A percentile compares a stretch with the other conserved stretches of the same genome.
These are phyloP conservation scores for Pisolithus marmoratus DNA, from an alignment of 768 basidiomycete species.

Conservation along the genomic window DNA sequence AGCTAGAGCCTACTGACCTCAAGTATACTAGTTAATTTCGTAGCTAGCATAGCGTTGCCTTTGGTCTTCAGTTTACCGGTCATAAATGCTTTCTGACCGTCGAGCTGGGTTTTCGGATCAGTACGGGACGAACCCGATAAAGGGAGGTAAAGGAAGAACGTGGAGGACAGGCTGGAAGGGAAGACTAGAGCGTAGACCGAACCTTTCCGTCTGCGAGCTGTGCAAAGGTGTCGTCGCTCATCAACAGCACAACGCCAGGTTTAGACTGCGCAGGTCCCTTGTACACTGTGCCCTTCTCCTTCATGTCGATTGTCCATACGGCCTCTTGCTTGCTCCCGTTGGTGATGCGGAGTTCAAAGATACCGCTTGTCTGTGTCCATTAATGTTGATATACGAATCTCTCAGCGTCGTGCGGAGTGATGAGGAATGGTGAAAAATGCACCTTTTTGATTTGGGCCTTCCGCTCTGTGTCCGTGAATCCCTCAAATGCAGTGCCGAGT, in stretches of 20 bases:
- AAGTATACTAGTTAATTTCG: slow-evolving; percentile 80
- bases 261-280: slow-evolving; percentile 60
- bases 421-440: not conserved
- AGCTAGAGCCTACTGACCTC: slow-evolving; percentile 45
- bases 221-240: slow-evolving; percentile 70
- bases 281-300: slow-evolving; percentile 73
- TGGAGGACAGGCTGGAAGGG: not conserved
- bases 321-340: slow-evolving; percentile 66
- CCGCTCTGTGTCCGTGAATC: slow-evolving; percentile 56
- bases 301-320: slow-evolving; percentile 90
- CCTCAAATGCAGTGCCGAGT: slow-evolving; percentile 48
- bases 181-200: slow-evolving; percentile 7
- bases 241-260: slow-evolving; percentile 75
- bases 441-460: slow-evolving; percentile 74
- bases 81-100: slow-evolving; percentile 96
- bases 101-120: slow-evolving; percentile 42
- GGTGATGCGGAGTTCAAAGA: slow-evolving; percentile 80
- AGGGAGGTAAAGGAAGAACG: not conserved
- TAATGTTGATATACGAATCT: too few relatives aligned
- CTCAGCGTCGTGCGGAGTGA: not conserved
- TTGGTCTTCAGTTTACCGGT: slow-evolving; percentile 89
- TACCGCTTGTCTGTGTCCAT: slow-evolving; percentile 68
- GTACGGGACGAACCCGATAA: not conserved
- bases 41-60: slow-evolving; percentile 92
- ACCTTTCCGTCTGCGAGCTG: slow-evolving; percentile 74